These are phyloP conservation scores for Priceomyces haplophilus DNA, from an alignment of 805 yeast species.

Conservation along the genomic window DNA sequence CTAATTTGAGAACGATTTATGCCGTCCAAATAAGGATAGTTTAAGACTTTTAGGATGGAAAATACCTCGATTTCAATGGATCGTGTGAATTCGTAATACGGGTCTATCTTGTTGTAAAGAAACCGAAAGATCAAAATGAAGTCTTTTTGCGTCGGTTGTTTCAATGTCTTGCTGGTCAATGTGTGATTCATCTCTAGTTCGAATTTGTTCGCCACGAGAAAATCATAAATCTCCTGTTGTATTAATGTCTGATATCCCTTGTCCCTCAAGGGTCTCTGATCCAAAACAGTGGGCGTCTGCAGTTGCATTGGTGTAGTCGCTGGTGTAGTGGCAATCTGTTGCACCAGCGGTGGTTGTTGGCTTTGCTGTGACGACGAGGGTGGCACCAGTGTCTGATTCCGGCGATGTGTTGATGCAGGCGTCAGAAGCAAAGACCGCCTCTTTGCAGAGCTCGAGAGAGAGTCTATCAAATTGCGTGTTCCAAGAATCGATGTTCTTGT, in stretches of 20 bases:
- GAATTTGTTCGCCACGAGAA: conserved; percentile 59
- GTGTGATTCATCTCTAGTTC: conserved; percentile 74
- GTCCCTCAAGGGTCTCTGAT: conserved; percentile 79
- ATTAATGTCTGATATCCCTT: conserved; percentile 60
- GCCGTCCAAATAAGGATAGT: conserved; percentile 77
- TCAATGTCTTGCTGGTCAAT: conserved; percentile 59
- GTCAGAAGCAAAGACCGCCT: conserved; percentile 31
- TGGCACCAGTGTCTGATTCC: conserved; percentile 20
- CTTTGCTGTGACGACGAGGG: conserved; percentile 14
- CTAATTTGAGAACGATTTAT: conserved; percentile 82
- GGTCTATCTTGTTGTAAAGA: conserved; percentile 74
- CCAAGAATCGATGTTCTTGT: conserved; percentile 19
- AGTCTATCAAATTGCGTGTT: conserved; percentile 15
- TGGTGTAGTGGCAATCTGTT: conserved; percentile 6
- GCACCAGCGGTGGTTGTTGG: conserved; percentile 13
- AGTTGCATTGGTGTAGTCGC: conserved; percentile 11
- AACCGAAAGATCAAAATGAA: conserved; percentile 77
- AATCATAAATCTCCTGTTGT: conserved; percentile 67
- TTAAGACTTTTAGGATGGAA: conserved; percentile 57
- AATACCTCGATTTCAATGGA: conserved; percentile 76
- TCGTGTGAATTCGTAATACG: conserved; percentile 65
- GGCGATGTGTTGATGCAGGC: conserved; percentile 30
- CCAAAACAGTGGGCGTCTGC: conserved; percentile 25
- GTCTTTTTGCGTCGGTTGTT: conserved; percentile 83
- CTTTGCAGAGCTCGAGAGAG: conserved; percentile 15